Percentiles rank a stretch among this genome's conserved stretches.
Evolutionary conservation across 371 early-diverging fungal species (phyloP).

Genomic region (Capillidium heterosporum): DNA sequence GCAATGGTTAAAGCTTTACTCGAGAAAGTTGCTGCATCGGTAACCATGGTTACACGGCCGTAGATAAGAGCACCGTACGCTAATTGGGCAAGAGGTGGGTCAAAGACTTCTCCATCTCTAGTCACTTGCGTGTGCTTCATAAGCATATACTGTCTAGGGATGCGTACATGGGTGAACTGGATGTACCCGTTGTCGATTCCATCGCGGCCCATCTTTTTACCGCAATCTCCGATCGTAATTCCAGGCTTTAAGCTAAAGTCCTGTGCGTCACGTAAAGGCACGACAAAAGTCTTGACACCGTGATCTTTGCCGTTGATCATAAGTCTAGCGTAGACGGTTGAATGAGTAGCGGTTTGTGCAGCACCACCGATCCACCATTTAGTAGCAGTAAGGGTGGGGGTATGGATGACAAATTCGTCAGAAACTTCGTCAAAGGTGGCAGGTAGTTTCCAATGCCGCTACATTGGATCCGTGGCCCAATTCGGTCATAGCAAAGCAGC

Average conservation of each 20-base stretch:
- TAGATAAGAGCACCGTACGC: conserved; percentile 68
- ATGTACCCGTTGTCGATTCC: conserved; percentile 77
- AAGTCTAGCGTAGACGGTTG: conserved; percentile 62
- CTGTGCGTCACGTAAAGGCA: conserved; percentile 44
- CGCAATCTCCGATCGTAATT: conserved; percentile 48
- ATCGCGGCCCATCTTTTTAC: conserved; percentile 63
- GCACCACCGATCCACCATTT: conserved; percentile 96
- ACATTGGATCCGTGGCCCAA: conserved; percentile 83
- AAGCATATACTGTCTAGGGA: conserved; percentile 64
- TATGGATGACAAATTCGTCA: conserved; percentile 78
- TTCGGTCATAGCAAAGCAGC: conserved; percentile 88
- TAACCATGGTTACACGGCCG: conserved; percentile 42
- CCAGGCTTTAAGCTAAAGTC: conserved; percentile 34
- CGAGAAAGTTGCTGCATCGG: conserved; percentile 22
- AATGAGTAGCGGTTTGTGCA: conserved; percentile 71
- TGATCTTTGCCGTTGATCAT: conserved; percentile 54
- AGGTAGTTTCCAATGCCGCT: conserved; percentile 78
- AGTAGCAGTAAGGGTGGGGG: conserved; percentile 76
- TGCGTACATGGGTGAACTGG: conserved; percentile 60
- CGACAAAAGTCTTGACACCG: conserved; percentile 61
- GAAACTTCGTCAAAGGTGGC: conserved; percentile 72
- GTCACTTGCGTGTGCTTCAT: conserved; percentile 89
- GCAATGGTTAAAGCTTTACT: conserved; percentile 69
- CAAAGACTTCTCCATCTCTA: conserved; percentile 39
- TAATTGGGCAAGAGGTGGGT: conserved; percentile 56